Conservation (phyloP, 768 basidiomycete species). For the Tricholoma bakamatsutake region DNA sequence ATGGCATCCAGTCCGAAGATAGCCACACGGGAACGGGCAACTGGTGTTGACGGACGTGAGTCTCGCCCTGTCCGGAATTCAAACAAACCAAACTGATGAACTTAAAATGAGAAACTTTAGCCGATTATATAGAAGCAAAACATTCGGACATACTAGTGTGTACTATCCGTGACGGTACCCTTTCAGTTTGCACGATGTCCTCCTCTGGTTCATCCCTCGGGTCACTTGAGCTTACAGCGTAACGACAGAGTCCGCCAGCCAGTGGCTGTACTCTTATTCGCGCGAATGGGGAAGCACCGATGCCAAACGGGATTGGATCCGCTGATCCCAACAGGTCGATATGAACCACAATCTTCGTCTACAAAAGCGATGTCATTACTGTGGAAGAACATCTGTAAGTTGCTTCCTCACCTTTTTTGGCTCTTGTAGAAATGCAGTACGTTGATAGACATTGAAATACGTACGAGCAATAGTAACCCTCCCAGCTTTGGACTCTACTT, state of each 20-base stretch:
- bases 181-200: slow-evolving; percentile 73
- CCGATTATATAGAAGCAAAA: neutral
- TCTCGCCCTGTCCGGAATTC: slow-evolving; percentile 73
- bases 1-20: slow-evolving; percentile 89
- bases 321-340: slow-evolving; percentile 74
- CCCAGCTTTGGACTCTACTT: slow-evolving; percentile 65
- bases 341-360: slow-evolving; percentile 88
- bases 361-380: slow-evolving; percentile 2
- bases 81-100: slow-evolving; percentile 86
- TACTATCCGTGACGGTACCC: slow-evolving; percentile 69
- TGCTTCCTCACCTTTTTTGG: slow-evolving; percentile 59
- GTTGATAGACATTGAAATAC: slow-evolving; percentile 88
- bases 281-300: slow-evolving; percentile 67
- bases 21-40: slow-evolving; percentile 70
- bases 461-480: slow-evolving; percentile 64
- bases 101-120: slow-evolving; percentile 29
- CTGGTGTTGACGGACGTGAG: slow-evolving; percentile 83
- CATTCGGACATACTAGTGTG: slow-evolving; percentile 63
- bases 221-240: slow-evolving; percentile 69
- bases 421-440: slow-evolving; percentile 74
- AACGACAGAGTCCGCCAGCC: slow-evolving; percentile 77
- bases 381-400: neutral
- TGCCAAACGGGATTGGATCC: slow-evolving; percentile 72
- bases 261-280: slow-evolving; percentile 79
- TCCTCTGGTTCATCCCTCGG: slow-evolving; percentile 71